Conservation (phyloP, 2,329 filamentous ascomycete species). For the Stenocarpella maydis region DNA sequence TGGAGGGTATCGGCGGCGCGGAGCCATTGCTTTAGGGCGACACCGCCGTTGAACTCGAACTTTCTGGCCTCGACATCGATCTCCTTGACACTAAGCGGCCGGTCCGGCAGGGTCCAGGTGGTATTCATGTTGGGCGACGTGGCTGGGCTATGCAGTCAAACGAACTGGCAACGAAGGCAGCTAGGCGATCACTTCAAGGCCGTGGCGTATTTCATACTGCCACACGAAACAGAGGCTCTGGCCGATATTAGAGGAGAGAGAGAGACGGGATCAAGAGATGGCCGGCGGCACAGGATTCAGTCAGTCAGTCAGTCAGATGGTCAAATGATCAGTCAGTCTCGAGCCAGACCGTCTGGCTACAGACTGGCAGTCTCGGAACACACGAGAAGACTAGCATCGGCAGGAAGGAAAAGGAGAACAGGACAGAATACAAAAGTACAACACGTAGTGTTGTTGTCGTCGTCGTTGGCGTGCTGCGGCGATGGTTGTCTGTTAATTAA, state of each 20-base stretch:
- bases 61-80: conserved; percentile 78
- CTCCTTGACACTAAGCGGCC: conserved; percentile 78
- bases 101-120: conserved; percentile 46
- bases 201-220: conserved; percentile 11
- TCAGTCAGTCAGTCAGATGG: conserved; percentile 1
- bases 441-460: not conserved
- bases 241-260: not conserved
- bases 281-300: not conserved
- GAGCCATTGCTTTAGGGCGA: conserved; percentile 83
- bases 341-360: conserved; percentile 16
- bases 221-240: not conserved
- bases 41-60: conserved; percentile 81
- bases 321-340: not conserved
- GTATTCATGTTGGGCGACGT: conserved; percentile 41
- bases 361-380: conserved; percentile 10
- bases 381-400: not conserved
- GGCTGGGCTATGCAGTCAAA: conserved; percentile 1
- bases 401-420: not conserved
- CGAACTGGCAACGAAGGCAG: not conserved
- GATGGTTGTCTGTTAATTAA: conserved; percentile 26
- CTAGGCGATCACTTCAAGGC: not conserved
- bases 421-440: not conserved
- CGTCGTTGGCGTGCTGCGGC: conserved; percentile 5
- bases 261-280: not conserved
- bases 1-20: conserved; percentile 80